phyloP scores from a whole-genome alignment of 208 protist genomes.

The Trypanosoma avium region DNA sequence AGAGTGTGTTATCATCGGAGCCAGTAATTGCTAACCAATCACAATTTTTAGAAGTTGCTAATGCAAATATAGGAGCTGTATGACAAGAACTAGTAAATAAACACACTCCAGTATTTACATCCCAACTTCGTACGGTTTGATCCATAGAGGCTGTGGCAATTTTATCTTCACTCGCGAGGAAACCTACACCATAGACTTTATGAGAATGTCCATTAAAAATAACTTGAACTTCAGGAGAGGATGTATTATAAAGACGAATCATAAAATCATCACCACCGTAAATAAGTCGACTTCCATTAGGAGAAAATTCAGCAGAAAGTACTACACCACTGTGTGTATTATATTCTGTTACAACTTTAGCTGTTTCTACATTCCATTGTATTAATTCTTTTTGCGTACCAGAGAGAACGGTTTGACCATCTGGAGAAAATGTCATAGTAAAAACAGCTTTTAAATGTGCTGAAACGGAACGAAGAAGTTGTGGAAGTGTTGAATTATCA shows the following conservation, averaged over 20 bases:
- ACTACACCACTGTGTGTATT: slow-evolving; percentile 15
- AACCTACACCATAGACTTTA: slow-evolving; percentile 59
- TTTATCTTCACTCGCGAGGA: slow-evolving; percentile 33
- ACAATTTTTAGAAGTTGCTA: slow-evolving; percentile 31
- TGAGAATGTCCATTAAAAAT: slow-evolving; percentile 44
- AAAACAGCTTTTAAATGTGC: slow-evolving; percentile 3
- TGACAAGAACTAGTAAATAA: slow-evolving; percentile 34
- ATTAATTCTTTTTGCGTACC: slow-evolving; percentile 17
- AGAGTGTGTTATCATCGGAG: slow-evolving; percentile 52
- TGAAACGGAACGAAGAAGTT: slow-evolving; percentile 15
- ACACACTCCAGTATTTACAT: slow-evolving; percentile 40
- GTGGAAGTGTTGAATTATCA: neutral
- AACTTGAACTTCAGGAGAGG: neutral
- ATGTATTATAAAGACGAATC: slow-evolving; percentile 21
- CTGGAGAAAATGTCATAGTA: slow-evolving; percentile 15
- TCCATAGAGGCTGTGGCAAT: slow-evolving; percentile 67
- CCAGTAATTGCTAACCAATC: slow-evolving; percentile 50
- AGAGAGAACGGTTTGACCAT: slow-evolving; percentile 22
- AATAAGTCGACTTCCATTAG: slow-evolving; percentile 21
- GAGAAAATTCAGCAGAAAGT: slow-evolving; percentile 22
- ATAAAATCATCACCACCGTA: slow-evolving; percentile 25
- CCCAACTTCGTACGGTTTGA: slow-evolving; percentile 49
- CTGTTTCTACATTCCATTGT: slow-evolving; percentile 33
- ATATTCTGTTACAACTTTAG: slow-evolving; percentile 19
- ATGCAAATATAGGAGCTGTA: slow-evolving; percentile 56